Percentiles rank a stretch among this genome's conserved stretches.
These are phyloP conservation scores for Moesziomyces sp. DNA, from an alignment of 1,284 basidiomycete genomes.

Conservation along the genomic window DNA sequence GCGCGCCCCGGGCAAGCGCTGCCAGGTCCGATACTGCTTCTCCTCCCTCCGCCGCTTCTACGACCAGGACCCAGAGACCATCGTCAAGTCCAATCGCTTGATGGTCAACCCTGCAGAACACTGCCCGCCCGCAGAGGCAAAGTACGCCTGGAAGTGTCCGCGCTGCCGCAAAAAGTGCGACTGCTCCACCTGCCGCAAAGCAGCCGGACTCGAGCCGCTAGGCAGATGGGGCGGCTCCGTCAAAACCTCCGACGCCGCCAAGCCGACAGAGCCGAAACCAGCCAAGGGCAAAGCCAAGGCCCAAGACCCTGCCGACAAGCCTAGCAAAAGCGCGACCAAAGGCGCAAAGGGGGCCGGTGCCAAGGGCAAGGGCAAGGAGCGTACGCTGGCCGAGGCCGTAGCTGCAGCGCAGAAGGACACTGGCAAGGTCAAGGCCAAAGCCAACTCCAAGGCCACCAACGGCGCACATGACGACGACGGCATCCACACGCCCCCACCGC, in stretches of 20 bases:
- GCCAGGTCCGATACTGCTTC: slow-evolving; percentile 40
- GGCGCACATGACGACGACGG: slow-evolving; percentile 20
- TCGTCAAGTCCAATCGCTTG: slow-evolving; percentile 41
- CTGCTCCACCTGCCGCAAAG: slow-evolving; percentile 41
- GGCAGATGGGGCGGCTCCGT: slow-evolving; percentile 16
- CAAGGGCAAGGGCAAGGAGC: slow-evolving; percentile 13
- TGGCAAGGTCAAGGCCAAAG: slow-evolving; percentile 16
- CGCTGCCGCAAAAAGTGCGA: slow-evolving; percentile 36
- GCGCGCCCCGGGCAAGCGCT: slow-evolving; percentile 41
- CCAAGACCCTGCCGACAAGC: not conserved
- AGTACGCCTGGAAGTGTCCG: slow-evolving; percentile 52
- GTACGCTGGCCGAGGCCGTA: slow-evolving; percentile 18
- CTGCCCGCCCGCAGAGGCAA: slow-evolving; percentile 39
- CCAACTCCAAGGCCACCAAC: slow-evolving; percentile 5
- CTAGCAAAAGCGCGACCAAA: slow-evolving; percentile 1
- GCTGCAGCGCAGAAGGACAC: slow-evolving; percentile 9
- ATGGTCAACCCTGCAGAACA: slow-evolving; percentile 44
- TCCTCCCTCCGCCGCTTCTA: slow-evolving; percentile 39
- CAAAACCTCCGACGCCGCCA: not conserved
- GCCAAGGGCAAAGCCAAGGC: slow-evolving; percentile 7
- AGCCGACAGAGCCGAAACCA: not conserved
- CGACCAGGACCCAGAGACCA: slow-evolving; percentile 38
- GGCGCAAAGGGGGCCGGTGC: slow-evolving; percentile 10
- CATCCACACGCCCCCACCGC: slow-evolving; percentile 35
- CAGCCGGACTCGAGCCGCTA: slow-evolving; percentile 22